These are phyloP conservation scores for Pythium inflatum DNA, from an alignment of 352 stramenopile species.

Conservation along the genomic window DNA sequence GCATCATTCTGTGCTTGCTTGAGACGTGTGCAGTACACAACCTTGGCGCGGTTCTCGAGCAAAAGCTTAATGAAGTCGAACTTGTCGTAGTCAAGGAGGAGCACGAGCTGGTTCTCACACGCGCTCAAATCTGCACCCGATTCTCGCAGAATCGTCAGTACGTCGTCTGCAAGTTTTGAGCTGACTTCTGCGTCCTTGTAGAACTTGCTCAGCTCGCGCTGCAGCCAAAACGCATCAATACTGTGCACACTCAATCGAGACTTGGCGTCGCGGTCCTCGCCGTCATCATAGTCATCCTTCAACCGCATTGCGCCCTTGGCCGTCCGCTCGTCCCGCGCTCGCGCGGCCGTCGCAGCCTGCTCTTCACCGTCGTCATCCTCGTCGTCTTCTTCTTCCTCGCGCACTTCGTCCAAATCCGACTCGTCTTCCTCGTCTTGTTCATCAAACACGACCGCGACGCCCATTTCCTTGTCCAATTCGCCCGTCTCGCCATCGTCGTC, in stretches of 20 bases:
- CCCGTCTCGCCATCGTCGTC: constrained; percentile 56
- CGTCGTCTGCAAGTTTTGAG: constrained; percentile 91
- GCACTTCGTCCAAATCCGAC: constrained; percentile 93
- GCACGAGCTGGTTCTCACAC: constrained; percentile 97
- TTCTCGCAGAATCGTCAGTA: constrained; percentile 77
- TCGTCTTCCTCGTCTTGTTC: constrained; percentile 96
- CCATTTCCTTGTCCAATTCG: constrained; percentile 97
- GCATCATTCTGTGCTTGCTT: constrained; percentile 96
- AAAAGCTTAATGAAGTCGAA: constrained; percentile 99
- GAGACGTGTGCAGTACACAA: constrained; percentile 97
- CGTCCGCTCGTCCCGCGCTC: constrained; percentile 24
- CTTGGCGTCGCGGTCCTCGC: constrained; percentile 59
- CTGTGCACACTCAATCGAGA: constrained; percentile 93
- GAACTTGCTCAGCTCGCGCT: constrained; percentile 95
- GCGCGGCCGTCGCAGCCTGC: not conserved
- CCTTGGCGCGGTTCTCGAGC: constrained; percentile 94
- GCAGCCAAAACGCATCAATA: constrained; percentile 99
- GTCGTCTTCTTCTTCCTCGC: constrained; percentile 62
- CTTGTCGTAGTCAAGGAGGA: constrained; percentile 98
- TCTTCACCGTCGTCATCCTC: constrained; percentile 56
- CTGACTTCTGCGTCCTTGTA: constrained; percentile 96
- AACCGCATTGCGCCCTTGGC: constrained; percentile 59
- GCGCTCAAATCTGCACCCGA: constrained; percentile 70
- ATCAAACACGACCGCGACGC: constrained; percentile 98
- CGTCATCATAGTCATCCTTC: constrained; percentile 68